phyloP scores from a whole-genome alignment of 768 basidiomycete genomes.

The Tylopilus felleus region DNA sequence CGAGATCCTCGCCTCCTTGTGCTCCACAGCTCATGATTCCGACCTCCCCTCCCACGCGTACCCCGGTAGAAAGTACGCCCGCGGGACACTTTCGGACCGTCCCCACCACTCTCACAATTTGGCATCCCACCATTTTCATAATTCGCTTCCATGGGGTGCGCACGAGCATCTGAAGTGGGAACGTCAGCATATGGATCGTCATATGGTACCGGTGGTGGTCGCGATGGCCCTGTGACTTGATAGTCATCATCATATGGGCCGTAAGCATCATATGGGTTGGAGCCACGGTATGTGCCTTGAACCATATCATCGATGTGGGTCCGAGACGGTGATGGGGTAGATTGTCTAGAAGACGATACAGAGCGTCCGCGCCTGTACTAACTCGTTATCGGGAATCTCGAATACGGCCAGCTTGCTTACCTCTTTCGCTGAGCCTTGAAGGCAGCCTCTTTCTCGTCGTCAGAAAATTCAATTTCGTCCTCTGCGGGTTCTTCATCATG shows the following conservation, averaged over 20 bases:
- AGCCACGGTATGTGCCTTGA: slow-evolving; percentile 43
- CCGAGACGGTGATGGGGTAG: slow-evolving; percentile 53
- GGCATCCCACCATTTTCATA: slow-evolving; percentile 17
- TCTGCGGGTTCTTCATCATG: slow-evolving; percentile 93
- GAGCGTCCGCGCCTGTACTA: slow-evolving; percentile 50
- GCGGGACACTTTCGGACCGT: background rate
- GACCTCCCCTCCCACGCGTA: slow-evolving; percentile 25
- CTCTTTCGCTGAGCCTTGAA: slow-evolving; percentile 60
- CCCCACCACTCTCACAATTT: slow-evolving; percentile 21
- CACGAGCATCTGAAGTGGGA: slow-evolving; percentile 29
- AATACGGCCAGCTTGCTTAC: slow-evolving; percentile 35
- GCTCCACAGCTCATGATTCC: slow-evolving; percentile 15
- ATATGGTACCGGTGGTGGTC: slow-evolving; percentile 69
- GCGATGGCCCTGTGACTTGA: slow-evolving; percentile 46
- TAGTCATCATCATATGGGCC: slow-evolving; percentile 70
- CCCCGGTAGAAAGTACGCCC: slow-evolving; percentile 27
- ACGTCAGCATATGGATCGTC: slow-evolving; percentile 73
- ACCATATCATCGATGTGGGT: slow-evolving; percentile 54
- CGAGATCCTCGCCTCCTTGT: slow-evolving; percentile 18
- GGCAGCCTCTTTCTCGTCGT: slow-evolving; percentile 87
- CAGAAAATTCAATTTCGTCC: slow-evolving; percentile 90
- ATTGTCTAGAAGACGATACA: slow-evolving; percentile 50
- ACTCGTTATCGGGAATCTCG: background rate
- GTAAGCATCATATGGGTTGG: slow-evolving; percentile 63
- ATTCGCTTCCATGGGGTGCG: background rate